Evolutionary conservation across 2,329 filamentous ascomycete species (phyloP), one percentile per base, ranked within the genome.

Genomic region (Mycosphaerella sp.): DNA sequence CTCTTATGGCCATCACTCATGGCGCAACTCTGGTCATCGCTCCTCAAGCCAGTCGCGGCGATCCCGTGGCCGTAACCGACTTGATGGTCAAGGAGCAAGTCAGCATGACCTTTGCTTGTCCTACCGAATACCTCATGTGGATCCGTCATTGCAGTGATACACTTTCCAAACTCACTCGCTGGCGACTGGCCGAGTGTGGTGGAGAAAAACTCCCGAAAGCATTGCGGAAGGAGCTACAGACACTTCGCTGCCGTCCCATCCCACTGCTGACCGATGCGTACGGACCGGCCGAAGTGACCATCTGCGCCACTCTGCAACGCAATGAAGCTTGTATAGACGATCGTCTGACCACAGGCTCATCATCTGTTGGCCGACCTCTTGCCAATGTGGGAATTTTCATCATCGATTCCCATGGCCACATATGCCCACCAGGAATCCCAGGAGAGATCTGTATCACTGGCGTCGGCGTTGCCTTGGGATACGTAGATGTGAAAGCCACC

Each of bases 361-460:
- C 49, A 28, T 56, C 51, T 2, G 43, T 56, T 2, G 56, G 56
- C 2, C 32, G 42, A 2, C 44, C 67, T 2, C 35, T 72, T 4
- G 66, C 69, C 1, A 73, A 73, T 55, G 70, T 68, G 42, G 46
- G 54, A 0, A 44, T 67, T 21, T 74, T 71, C 52, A 66, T 78
- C 35, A 17, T 77, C 0, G 73, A 75, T 53, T 53, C 66, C 3
- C 30, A 71, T 1, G 55, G 64, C 39, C 52, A 67, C 14, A 64
- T 69, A 1, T 64, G 73, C 4, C 71, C 75, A 0, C 43, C 65
- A 5, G 74, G 75, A 0, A 52, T 68, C 1, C 58, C 67, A 0
- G 76, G 76, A 3, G 73, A 77, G 52, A 64, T 78, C 4, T 64
- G 42, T 25, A 64, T 78, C 27, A 70, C 62, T 12, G 73, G 73